These are phyloP conservation scores for Pythium brachiatum DNA, from an alignment of 352 stramenopile species.

Conservation along the genomic window DNA sequence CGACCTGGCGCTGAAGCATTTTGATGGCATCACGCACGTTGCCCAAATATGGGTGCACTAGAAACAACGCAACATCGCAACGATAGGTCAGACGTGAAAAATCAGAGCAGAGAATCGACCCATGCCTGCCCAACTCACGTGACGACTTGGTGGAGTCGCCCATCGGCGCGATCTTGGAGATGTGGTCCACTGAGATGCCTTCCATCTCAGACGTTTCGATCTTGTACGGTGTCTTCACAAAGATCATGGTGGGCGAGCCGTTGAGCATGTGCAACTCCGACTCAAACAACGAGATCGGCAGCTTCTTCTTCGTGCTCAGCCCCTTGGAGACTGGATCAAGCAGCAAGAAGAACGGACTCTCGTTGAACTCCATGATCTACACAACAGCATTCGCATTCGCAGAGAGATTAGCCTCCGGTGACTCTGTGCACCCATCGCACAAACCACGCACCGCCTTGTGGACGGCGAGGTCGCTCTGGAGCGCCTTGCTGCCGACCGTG, in stretches of 20 bases:
- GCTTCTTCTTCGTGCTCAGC: constrained; percentile 79
- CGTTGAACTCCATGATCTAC: constrained; percentile 88
- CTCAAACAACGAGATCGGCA: constrained; percentile 85
- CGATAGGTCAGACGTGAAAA: background rate
- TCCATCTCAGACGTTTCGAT: constrained; percentile 87
- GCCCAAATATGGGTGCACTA: constrained; percentile 78
- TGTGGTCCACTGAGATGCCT: constrained; percentile 85
- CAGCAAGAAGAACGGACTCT: constrained; percentile 80
- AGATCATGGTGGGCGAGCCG: constrained; percentile 85
- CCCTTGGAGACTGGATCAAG: constrained; percentile 62
- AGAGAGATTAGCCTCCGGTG: background rate
- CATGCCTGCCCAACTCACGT: constrained; percentile 33
- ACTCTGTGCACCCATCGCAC: background rate
- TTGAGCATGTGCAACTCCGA: constrained; percentile 86
- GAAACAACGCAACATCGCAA: background rate
- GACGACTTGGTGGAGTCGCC: constrained; percentile 71
- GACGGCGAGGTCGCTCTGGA: constrained; percentile 67
- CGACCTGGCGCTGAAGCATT: constrained; percentile 82
- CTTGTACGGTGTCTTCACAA: constrained; percentile 86
- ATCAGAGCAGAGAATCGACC: background rate
- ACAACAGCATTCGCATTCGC: background rate
- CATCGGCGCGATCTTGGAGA: constrained; percentile 82
- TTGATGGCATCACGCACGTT: constrained; percentile 82
- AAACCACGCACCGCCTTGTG: constrained; percentile 55
- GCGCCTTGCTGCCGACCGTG: constrained; percentile 69